Conservation (phyloP, 352 stramenopile species). For the Pythium monospermum region DNA sequence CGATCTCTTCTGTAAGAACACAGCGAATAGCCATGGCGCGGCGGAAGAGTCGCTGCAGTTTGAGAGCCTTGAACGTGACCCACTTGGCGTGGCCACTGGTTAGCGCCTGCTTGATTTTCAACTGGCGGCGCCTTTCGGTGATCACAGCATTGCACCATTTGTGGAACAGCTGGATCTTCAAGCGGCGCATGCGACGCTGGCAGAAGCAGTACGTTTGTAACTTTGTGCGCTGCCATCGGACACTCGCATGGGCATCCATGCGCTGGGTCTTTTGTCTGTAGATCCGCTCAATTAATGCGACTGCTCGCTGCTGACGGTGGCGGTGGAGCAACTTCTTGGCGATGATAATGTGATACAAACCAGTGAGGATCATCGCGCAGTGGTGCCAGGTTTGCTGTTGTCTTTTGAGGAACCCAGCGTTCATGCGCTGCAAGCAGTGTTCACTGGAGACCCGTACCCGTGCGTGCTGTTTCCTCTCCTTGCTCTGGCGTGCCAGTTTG, state of each 20-base stretch:
- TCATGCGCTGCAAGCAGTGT: slow-evolving; percentile 40
- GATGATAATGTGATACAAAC: slow-evolving; percentile 30
- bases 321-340: slow-evolving; percentile 22
- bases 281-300: slow-evolving; percentile 20
- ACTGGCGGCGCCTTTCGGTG: neutral
- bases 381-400: slow-evolving; percentile 18
- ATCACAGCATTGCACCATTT: slow-evolving; percentile 3
- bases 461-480: slow-evolving; percentile 15
- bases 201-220: slow-evolving; percentile 14
- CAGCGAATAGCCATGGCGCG: neutral
- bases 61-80: slow-evolving; percentile 10
- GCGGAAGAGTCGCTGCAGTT: slow-evolving; percentile 11
- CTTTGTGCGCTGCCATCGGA: slow-evolving; percentile 20
- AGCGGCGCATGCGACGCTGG: neutral
- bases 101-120: slow-evolving; percentile 4
- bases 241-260: slow-evolving; percentile 10
- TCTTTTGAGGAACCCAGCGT: slow-evolving; percentile 17
- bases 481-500: slow-evolving; percentile 6
- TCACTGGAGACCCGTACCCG: slow-evolving; percentile 26
- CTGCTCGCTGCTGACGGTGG: slow-evolving; percentile 25
- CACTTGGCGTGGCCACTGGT: slow-evolving; percentile 12
- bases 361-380: slow-evolving; percentile 20
- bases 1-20: slow-evolving; percentile 2
- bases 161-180: neutral
- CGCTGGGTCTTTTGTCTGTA: slow-evolving; percentile 20